phyloP scores from a whole-genome alignment of 208 protist species.

The Leishmania major region DNA sequence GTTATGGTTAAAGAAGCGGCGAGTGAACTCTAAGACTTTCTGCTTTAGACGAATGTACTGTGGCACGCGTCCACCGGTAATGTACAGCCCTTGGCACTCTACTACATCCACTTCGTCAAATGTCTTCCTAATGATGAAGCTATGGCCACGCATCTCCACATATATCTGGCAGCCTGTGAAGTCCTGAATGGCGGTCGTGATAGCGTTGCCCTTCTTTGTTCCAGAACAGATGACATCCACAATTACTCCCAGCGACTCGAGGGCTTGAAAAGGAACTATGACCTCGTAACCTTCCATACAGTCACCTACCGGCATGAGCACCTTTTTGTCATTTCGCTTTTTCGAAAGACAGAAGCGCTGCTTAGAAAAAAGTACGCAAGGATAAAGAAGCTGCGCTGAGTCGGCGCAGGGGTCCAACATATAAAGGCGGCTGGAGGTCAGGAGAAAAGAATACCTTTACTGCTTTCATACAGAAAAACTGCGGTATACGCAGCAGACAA shows the following conservation, averaged over 20 bases:
- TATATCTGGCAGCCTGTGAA: constrained; percentile 45
- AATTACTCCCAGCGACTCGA: constrained; percentile 31
- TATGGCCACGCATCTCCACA: constrained; percentile 39
- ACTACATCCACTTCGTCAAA: constrained; percentile 37
- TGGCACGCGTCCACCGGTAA: constrained; percentile 32
- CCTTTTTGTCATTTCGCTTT: constrained; percentile 31
- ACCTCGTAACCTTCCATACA: constrained; percentile 51
- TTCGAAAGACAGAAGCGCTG: not conserved
- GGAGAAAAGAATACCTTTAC: not conserved
- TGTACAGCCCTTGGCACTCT: constrained; percentile 42
- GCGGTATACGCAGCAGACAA: not conserved
- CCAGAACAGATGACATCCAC: constrained; percentile 40
- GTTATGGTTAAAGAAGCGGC: constrained; percentile 46
- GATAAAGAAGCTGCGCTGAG: not conserved
- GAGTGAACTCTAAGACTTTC: constrained; percentile 31
- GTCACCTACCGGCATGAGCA: constrained; percentile 45
- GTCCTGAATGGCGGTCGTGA: constrained; percentile 37
- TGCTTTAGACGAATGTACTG: constrained; percentile 42
- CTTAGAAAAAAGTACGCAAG: not conserved
- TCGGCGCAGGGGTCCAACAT: not conserved
- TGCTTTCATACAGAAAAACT: not conserved
- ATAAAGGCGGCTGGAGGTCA: not conserved
- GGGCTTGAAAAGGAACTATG: constrained; percentile 41
- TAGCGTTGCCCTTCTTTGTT: constrained; percentile 29
- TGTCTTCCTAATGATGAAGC: constrained; percentile 38